Evolutionary conservation across 2,329 filamentous ascomycete species (phyloP).

Genomic region (Botryotinia globosa): DNA sequence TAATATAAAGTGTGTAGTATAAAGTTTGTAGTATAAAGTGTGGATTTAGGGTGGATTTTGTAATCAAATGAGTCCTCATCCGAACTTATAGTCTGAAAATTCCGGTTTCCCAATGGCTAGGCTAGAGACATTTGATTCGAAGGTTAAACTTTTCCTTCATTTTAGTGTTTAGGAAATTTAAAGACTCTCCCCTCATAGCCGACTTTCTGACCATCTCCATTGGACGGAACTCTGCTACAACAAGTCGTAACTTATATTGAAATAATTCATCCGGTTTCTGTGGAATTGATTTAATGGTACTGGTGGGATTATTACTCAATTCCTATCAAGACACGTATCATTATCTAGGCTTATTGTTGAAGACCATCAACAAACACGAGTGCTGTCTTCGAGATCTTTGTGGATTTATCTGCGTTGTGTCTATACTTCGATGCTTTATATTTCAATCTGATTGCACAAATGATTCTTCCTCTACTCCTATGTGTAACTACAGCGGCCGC

Average conservation of each 20-base stretch:
- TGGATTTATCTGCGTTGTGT: background rate
- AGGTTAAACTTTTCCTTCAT: background rate
- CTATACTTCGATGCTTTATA: too few species aligned
- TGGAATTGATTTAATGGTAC: background rate
- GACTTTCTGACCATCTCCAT: background rate
- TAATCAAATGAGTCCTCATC: too few species aligned
- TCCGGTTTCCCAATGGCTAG: background rate
- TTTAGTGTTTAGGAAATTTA: background rate
- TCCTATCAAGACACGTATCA: background rate
- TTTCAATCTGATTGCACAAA: background rate
- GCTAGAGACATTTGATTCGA: background rate
- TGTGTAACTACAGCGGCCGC: background rate
- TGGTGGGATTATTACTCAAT: background rate
- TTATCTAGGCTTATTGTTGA: background rate
- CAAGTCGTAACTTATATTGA: background rate
- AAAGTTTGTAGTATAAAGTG: too few species aligned
- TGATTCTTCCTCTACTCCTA: background rate
- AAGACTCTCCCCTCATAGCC: background rate
- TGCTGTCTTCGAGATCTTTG: background rate
- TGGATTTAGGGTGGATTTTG: too few species aligned
- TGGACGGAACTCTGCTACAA: background rate
- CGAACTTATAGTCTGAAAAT: background rate
- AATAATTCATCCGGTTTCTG: background rate
- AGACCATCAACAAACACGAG: background rate
- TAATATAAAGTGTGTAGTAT: too few species aligned